phyloP scores from a whole-genome alignment of 1,139 yeast genomes.

The Saccharomyces hybrid region DNA sequence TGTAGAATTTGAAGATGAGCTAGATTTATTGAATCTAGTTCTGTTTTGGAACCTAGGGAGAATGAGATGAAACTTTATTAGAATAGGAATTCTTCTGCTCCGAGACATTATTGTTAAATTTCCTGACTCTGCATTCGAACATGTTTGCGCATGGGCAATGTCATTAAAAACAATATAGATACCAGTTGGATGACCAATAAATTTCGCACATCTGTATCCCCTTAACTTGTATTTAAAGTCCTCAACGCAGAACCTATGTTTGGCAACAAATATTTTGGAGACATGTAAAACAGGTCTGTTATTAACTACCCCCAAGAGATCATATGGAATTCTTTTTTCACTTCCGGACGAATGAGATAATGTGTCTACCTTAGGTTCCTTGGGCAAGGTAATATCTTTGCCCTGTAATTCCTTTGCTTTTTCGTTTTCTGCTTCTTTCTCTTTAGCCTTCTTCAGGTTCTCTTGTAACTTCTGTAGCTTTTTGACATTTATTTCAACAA shows the following conservation, averaged over 20 bases:
- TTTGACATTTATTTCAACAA: conserved; percentile 20
- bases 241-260: conserved; percentile 23
- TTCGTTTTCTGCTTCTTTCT: conserved; percentile 6
- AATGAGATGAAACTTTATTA: conserved; percentile 22
- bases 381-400: not conserved
- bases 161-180: conserved; percentile 65
- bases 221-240: conserved; percentile 27
- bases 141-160: conserved; percentile 53
- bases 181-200: conserved; percentile 56
- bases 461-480: conserved; percentile 13
- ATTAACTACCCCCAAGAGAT: conserved; percentile 41
- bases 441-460: conserved; percentile 12
- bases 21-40: not conserved
- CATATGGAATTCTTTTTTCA: conserved; percentile 37
- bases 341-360: conserved; percentile 3
- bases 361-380: not conserved
- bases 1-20: not conserved
- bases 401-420: conserved; percentile 1
- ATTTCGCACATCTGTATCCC: conserved; percentile 55
- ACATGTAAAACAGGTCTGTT: conserved; percentile 48
- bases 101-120: conserved; percentile 28
- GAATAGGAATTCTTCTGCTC: conserved; percentile 20
- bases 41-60: conserved; percentile 9
- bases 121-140: conserved; percentile 64
- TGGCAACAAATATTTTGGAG: conserved; percentile 28